Percentiles rank a stretch among this genome's conserved stretches.
Conservation (phyloP, 257 asterid genomes). For the Gynochthodes officinalis region DNA sequence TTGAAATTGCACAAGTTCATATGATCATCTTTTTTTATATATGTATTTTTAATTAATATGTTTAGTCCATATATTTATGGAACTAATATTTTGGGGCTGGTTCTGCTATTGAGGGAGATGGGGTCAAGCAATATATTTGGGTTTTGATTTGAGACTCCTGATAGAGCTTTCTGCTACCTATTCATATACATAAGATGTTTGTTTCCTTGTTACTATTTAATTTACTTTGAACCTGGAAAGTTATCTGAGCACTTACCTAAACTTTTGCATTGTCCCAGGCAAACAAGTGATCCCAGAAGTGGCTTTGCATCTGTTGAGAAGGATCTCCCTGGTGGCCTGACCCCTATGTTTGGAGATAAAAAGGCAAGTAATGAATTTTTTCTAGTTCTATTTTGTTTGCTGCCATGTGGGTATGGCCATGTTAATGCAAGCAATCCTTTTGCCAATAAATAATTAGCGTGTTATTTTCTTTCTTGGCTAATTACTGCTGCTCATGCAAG, state of each 20-base stretch:
- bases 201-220: background rate
- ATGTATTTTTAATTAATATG: background rate
- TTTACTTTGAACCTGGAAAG: background rate
- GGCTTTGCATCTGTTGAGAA: slow-evolving; percentile 88
- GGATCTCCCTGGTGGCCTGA: slow-evolving; percentile 82
- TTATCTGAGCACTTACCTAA: background rate
- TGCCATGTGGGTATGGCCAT: background rate
- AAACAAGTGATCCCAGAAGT: slow-evolving; percentile 85
- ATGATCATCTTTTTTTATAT: background rate
- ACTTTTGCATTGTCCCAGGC: slow-evolving; percentile 45
- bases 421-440: background rate
- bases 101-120: background rate
- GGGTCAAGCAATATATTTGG: background rate
- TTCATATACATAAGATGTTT: background rate
- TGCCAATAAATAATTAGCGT: background rate
- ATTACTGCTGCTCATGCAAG: background rate
- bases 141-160: background rate
- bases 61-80: too few relatives aligned
- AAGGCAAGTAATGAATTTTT: slow-evolving; percentile 76
- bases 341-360: slow-evolving; percentile 96
- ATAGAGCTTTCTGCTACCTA: too few relatives aligned
- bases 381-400: background rate
- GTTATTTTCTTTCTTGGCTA: too few relatives aligned
- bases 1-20: background rate
- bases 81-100: background rate